phyloP scores from a whole-genome alignment of 1,284 basidiomycete genomes.

The Agaricales sp. region DNA sequence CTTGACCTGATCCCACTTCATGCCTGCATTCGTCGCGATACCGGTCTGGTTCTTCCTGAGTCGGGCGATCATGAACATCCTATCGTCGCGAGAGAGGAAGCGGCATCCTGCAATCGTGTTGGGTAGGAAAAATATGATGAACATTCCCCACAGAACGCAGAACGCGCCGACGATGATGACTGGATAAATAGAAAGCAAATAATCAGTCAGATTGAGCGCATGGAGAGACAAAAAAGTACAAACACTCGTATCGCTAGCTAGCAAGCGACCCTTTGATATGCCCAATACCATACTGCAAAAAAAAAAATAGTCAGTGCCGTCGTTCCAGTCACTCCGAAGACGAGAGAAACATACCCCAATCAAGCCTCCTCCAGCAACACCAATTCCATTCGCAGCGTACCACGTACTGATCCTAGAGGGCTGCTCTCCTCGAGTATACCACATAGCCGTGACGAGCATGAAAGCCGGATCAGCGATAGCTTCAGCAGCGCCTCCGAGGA shows the following conservation, averaged over 20 bases:
- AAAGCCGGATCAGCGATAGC: constrained; percentile 24
- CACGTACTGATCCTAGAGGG: constrained; percentile 22
- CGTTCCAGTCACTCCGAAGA: constrained; percentile 2
- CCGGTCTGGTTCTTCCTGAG: constrained; percentile 19
- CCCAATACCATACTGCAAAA: constrained; percentile 12
- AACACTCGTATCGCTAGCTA: constrained; percentile 23
- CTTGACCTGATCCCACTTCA: background rate
- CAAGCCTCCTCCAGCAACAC: constrained; percentile 15
- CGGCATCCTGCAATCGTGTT: constrained; percentile 18
- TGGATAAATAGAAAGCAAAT: background rate
- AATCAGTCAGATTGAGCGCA: background rate
- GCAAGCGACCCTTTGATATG: constrained; percentile 13
- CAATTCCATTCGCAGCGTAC: constrained; percentile 17
- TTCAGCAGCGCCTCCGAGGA: constrained; percentile 28
- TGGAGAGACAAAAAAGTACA: background rate
- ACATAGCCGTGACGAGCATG: constrained; percentile 26
- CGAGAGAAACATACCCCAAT: constrained; percentile 10
- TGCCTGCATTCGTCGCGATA: constrained; percentile 14
- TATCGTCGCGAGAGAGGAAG: constrained; percentile 20
- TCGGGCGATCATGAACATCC: constrained; percentile 19
- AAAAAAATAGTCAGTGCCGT: background rate
- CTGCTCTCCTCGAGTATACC: constrained; percentile 28
- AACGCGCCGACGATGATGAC: constrained; percentile 18
- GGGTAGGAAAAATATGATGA: constrained; percentile 18
- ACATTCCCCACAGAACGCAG: constrained; percentile 14